phyloP scores from a whole-genome alignment of 2,329 filamentous ascomycete species.

The Dichotomopilus funicola region DNA sequence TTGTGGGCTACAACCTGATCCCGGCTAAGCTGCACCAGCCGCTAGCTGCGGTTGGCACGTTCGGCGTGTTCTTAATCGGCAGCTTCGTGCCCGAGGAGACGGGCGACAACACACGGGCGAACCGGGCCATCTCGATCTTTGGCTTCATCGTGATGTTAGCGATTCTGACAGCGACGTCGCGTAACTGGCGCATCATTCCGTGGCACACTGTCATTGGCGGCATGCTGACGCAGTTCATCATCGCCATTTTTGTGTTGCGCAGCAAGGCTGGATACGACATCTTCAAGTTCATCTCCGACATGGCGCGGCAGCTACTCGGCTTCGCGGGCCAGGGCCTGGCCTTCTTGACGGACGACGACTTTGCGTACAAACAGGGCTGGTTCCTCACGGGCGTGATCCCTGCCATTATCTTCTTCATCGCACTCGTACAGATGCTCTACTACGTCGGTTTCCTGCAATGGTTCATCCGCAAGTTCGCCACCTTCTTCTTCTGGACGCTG shows the following conservation, averaged over 20 bases:
- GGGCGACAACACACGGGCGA: constrained; percentile 68
- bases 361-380: constrained; percentile 41
- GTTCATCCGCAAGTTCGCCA: constrained; percentile 81
- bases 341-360: constrained; percentile 57
- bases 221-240: constrained; percentile 81
- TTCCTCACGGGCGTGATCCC: constrained; percentile 80
- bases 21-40: constrained; percentile 61
- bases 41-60: constrained; percentile 54
- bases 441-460: constrained; percentile 78
- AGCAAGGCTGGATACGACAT: constrained; percentile 77
- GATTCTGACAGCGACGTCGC: constrained; percentile 64
- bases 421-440: constrained; percentile 81
- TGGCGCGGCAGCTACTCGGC: constrained; percentile 66
- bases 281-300: constrained; percentile 77
- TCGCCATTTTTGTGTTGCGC: constrained; percentile 81
- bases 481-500: constrained; percentile 87
- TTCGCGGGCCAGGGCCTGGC: constrained; percentile 67
- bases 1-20: constrained; percentile 35
- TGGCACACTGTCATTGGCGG: constrained; percentile 83
- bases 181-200: constrained; percentile 54
- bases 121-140: constrained; percentile 74
- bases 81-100: constrained; percentile 67
- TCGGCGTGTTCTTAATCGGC: constrained; percentile 70
- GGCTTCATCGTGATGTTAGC: constrained; percentile 67
- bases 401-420: constrained; percentile 92